Evolutionary conservation across 169 alveolate species (phyloP), one percentile per base, ranked within the genome.

Genomic region (Plasmodium coatneyi): DNA sequence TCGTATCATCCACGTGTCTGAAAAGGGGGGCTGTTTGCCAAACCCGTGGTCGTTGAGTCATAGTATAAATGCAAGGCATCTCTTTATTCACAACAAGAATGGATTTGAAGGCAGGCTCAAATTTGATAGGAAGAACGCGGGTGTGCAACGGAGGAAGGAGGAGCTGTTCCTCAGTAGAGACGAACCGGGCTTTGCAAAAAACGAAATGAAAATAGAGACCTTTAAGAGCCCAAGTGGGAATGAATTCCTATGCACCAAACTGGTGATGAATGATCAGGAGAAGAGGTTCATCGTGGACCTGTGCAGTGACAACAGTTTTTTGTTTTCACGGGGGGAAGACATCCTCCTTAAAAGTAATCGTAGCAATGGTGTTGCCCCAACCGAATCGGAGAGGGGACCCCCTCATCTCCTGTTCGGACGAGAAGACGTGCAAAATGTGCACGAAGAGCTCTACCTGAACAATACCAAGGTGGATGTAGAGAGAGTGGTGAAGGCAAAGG

Each of bases 261-360:
- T 89, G 16, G 43, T 89, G 41, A 81, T 90, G 22, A 90, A 90
- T 39, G 36, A 60, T 43, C 49, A 90, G 5, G 95, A 80, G 54
- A 80, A 52, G 12, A 80, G 54, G 34, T 90, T 90, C 82, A 43
- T 90, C 14, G 16, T 90, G n/a, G 95, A 90, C 16, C 54, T 90
- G 10, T 90, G 92, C 36, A 90, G 95, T 32, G 92, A 90, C 56
- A 80, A 90, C 80, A 90, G 95, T 54, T 90, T 80, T 76, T 49
- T 90, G 22, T 90, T 90, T 90, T 74, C 30, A 0, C 30, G 72
- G 9, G 76, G 28, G 16, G 83, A 25, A n/a, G 81, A 56, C 9
- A 19, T 10, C 71, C 36, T n/a, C 3, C 6, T 25, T 28, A 66
- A 22, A 25, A n/a, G 36, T 66, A 25, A 10, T 3, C 19, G 54